Base-by-base conservation (phyloP, 2,329 filamentous ascomycete species). In the Exophiala lecanii-corni region DNA sequence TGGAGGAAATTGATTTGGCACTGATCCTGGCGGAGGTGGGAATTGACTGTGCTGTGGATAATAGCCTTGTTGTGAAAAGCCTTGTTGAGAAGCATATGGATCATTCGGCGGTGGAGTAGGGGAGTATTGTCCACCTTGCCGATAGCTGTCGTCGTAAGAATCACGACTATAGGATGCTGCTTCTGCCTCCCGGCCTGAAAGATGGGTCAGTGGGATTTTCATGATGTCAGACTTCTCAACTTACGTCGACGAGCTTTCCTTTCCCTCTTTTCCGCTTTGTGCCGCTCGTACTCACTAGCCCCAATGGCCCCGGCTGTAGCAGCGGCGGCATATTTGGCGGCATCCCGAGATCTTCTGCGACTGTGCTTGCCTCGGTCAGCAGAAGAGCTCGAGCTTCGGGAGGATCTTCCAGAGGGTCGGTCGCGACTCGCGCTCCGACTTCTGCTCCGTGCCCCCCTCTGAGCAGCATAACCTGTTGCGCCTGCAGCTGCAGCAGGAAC, bases 241-340 rank as follows among this genome's bases (percentile, higher is more conserved):
- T 49, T 33, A 55, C 51, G 53, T 52, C 45, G 53, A 40, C 45
- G 25, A 45, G 39, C 68, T 53, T 69, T 70, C 46, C 75, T 73
- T 23, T 68, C 68, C 56, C 73, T 73, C 62, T 74, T 78, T 38
- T 73, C 72, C 53, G 79, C 74, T 47, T 73, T 71, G 39, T 70
- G 65, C 63, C 77, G 75, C 17, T 72, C 68, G 54, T 74, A 70
- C 56, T 80, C 75, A 56, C 78, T 72, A 12, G 76, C 76, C 33
- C 74, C 75, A 50, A 76, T 63, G 17, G 74, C 77, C 38, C 73
- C 74, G 15, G 72, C 75, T 39, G 73, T 75, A 46, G 78, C 78
- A 38, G 76, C 76, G 19, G 76, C 69, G 18, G 74, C 77, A 18
- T 74, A 74, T 46, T 72, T 72, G 15, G 75, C 76, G 18, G 76